phyloP scores from a whole-genome alignment of 306 rosid species.

The Trifolium pratense region DNA sequence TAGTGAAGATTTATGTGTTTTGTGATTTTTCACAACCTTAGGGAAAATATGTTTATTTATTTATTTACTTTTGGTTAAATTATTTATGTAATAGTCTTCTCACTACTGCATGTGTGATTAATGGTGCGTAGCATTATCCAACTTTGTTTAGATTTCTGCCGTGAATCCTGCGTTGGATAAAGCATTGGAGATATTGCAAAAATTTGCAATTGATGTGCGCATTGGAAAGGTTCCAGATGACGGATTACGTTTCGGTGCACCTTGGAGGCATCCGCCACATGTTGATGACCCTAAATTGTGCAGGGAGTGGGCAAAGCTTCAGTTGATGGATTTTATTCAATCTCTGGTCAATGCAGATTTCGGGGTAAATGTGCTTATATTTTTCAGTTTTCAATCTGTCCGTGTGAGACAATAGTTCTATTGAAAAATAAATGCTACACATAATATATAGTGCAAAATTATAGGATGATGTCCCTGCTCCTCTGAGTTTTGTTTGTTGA shows the following conservation, averaged over 20 bases:
- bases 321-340: constrained; percentile 87
- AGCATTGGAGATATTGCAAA: constrained; percentile 77
- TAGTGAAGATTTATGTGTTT: constrained; percentile 10
- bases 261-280: constrained; percentile 97
- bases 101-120: constrained; percentile 24
- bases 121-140: constrained; percentile 41
- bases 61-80: constrained; percentile 18
- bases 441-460: constrained; percentile 11
- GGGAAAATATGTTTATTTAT: neutral
- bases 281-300: constrained; percentile 58
- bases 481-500: neutral
- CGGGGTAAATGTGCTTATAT: constrained; percentile 64
- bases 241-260: constrained; percentile 86
- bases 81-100: constrained; percentile 20
- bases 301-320: constrained; percentile 86
- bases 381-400: constrained; percentile 23
- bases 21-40: constrained; percentile 1
- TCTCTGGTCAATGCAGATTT: constrained; percentile 75
- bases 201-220: constrained; percentile 68
- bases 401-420: constrained; percentile 13
- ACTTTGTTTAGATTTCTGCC: constrained; percentile 65
- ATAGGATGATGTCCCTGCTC: constrained; percentile 8
- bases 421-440: constrained; percentile 10
- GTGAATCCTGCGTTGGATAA: constrained; percentile 95
- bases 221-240: constrained; percentile 72